A percentile compares a stretch with the other conserved stretches of the same genome.
Conservation (phyloP, 1,139 yeast genomes). For the Yarrowia galli region DNA sequence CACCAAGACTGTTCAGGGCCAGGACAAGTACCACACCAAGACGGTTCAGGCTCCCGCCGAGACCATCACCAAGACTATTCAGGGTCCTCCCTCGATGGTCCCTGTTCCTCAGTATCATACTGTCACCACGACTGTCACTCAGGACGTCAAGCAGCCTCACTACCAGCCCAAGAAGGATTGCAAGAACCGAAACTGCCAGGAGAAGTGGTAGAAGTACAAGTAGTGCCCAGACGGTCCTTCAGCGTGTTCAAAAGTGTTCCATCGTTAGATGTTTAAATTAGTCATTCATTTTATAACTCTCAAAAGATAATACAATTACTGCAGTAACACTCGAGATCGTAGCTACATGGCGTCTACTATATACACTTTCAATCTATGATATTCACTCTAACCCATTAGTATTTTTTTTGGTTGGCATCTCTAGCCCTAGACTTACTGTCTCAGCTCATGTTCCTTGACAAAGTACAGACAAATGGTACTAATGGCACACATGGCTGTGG, state of each 20-base stretch:
- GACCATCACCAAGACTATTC: conserved; percentile 26
- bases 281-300: conserved; percentile 2
- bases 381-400: too few relatives aligned
- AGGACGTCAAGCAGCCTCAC: conserved; percentile 15
- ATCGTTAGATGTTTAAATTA: background rate
- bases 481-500: conserved; percentile 48
- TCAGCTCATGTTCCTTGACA: conserved; percentile 34
- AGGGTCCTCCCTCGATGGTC: conserved; percentile 21
- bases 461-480: conserved; percentile 33
- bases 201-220: background rate
- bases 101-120: conserved; percentile 18
- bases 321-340: too few relatives aligned
- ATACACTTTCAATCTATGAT: too few relatives aligned
- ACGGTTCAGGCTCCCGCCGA: conserved; percentile 10
- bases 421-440: background rate
- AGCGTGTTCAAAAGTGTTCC: too few relatives aligned
- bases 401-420: too few relatives aligned
- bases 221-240: too few relatives aligned
- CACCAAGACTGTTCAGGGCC: conserved; percentile 22
- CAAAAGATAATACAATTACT: background rate
- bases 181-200: conserved; percentile 37
- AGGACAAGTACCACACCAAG: background rate
- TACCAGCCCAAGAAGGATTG: conserved; percentile 35
- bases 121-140: conserved; percentile 23
- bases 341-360: too few relatives aligned